Base-by-base conservation (phyloP, 2,329 filamentous ascomycete species). In the Aspergillus novofumigatus region DNA sequence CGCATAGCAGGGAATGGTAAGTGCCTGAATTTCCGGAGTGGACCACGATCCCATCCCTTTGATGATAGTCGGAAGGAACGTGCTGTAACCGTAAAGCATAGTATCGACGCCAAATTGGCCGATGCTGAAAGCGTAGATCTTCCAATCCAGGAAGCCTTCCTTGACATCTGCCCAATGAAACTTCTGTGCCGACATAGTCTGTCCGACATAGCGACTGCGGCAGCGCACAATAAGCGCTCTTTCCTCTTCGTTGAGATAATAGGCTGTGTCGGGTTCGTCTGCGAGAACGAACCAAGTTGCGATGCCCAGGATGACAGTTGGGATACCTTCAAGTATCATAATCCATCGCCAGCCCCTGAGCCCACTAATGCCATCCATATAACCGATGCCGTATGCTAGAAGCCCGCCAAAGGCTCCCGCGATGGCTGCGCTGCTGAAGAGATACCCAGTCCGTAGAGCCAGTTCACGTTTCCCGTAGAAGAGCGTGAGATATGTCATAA, bases 21-120 rank as follows among this genome's bases (percentile, higher is more conserved):
- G 81, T 32, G 90, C 83, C 70, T 92, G 89, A 5, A 90, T 83
- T 66, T 89, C 80, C 0, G 88, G 83, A 0, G 78, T 77, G 0
- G 83, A 80, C 78, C 88, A 90, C 2, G 68, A 69, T 3, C 88
- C 86, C 52, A 92, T 82, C 3, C 82, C 85, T 45, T 83, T 78
- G 70, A 93, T 91, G 62, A 93, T 92, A 4, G 88, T 91, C 0
- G 90, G 90, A 48, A 93, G 75, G 68, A 92, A 92, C 0, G 88
- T 91, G 51, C 85, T 88, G 71, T 86, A 92, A 4, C 89, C 88
- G 66, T 92, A 92, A 0, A 92, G 79, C 84, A 92, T 89, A 1
- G 86, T 90, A 66, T 91, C 88, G 17, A 82, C 81, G 4, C 88
- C 87, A 67, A 92, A 92, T 69, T 91, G 87, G 4, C 79, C 87